phyloP scores from a whole-genome alignment of 495 filamentous ascomycete genomes.

The Podospora fimiseda region DNA sequence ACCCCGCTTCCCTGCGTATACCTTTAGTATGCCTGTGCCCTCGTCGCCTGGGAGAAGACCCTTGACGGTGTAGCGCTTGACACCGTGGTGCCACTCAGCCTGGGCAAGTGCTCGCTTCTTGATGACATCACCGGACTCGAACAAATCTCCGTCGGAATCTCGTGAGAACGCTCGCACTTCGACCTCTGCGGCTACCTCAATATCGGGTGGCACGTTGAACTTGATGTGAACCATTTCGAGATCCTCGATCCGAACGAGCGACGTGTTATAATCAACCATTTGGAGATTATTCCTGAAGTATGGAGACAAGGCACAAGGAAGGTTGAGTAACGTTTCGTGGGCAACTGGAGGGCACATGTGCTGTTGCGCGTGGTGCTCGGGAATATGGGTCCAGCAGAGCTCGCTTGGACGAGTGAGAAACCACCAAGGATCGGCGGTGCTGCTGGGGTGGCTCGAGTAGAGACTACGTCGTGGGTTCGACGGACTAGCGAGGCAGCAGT shows the following conservation, averaged over 20 bases:
- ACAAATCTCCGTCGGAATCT: slow-evolving; percentile 84
- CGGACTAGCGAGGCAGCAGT: slow-evolving; percentile 84
- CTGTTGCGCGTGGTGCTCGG: slow-evolving; percentile 75
- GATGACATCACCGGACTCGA: slow-evolving; percentile 83
- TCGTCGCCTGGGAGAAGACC: slow-evolving; percentile 85
- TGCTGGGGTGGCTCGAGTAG: slow-evolving; percentile 65
- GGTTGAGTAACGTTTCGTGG: slow-evolving; percentile 71
- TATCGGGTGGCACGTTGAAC: slow-evolving; percentile 76
- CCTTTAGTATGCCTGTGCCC: slow-evolving; percentile 76
- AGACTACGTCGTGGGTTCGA: slow-evolving; percentile 72
- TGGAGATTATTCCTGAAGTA: slow-evolving; percentile 77
- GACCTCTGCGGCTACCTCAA: slow-evolving; percentile 91
- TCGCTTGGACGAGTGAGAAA: slow-evolving; percentile 83
- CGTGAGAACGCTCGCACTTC: slow-evolving; percentile 72
- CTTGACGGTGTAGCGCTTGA: slow-evolving; percentile 89
- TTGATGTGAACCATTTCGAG: slow-evolving; percentile 89
- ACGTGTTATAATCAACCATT: slow-evolving; percentile 88
- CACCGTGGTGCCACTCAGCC: slow-evolving; percentile 79
- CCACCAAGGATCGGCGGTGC: slow-evolving; percentile 78
- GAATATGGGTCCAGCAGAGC: slow-evolving; percentile 91
- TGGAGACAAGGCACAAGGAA: slow-evolving; percentile 78
- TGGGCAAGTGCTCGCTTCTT: slow-evolving; percentile 84
- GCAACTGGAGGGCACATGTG: slow-evolving; percentile 86
- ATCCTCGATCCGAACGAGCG: slow-evolving; percentile 75
- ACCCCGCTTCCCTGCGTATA: slow-evolving; percentile 89